Evolutionary conservation across 371 early-diverging fungal species (phyloP), one percentile per base, ranked within the genome.

Genomic region (Cladochytrium tenue): DNA sequence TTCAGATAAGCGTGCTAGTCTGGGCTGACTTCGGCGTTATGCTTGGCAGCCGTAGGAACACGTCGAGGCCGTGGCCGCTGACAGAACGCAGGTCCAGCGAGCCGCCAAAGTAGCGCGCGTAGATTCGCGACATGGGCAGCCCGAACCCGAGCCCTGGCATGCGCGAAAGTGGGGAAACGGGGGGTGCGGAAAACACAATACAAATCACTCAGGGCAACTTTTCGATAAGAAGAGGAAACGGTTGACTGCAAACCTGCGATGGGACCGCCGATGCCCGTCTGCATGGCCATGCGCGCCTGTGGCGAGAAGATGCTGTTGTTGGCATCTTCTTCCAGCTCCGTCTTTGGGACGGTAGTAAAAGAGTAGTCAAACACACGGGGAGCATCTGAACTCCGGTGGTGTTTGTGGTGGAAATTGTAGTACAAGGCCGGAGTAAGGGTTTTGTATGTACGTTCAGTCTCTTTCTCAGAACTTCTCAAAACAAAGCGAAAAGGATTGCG

Each of bases 51-150:
- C 88, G 86, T 53, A 97, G 71, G 70, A 95, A 96, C n/a, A 93
- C 90, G 75, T 97, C 97, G 63, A 93, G 90, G 17, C 96, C 97
- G 73, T 92, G 89, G 7, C 94, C 95, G 56, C 87, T 84, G 68
- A 97, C 81, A 27, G 93, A 92, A 36, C 91, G 81, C 31, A 97
- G 68, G 7, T 94, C 90, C 32, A 97, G 80, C 7, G 89, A 87
- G 0, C 97, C 97, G 43, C 95, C 96, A 87, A 96, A 95, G 64
- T 96, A 97, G 32, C 88, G 82, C n/a, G 95, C 92, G 76, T 96
- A 96, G 61, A 96, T 88, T 35, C 91, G 80, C 0, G 95, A 90
- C 88, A 95, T 88, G 7, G 96, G 96, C 58, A 96, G 77, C 27
- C 95, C 96, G 79, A 88, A 89, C 10, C 89, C 89, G 52, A 81